Evolutionary conservation across 441 rosid genomes (phyloP), one percentile per base, ranked within the genome.

Genomic region (Pelargonium fulgidum): DNA sequence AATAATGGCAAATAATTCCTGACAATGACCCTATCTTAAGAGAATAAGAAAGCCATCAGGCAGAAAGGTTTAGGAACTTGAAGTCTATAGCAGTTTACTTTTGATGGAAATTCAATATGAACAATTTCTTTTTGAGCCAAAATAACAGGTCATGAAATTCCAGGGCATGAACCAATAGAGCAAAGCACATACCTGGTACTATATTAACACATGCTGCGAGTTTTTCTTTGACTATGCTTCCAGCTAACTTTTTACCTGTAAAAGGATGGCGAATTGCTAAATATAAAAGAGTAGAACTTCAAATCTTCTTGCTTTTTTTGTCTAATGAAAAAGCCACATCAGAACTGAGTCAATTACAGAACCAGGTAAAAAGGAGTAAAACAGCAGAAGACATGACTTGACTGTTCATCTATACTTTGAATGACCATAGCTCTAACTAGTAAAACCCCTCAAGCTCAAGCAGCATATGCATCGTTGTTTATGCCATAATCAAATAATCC

Each of bases 191-290:
- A 73, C 95, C 96, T 62, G 97, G 93, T 6, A 89, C 86, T 65
- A 86, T 80, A 69, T 91, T 91, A 20, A 91, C 92, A 75, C 97
- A 91, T 0, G 95, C 97, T 39, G 95, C 97, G 63, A 91, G 92
- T 70, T 84, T 89, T 75, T 83, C 91, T 64, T 75, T 81, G 72
- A 89, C 81, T 22, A 91, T 78, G 81, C 95, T 87, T 48, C 75
- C 82, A 69, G 97, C 97, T 81, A 91, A 77, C 77, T 89, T 91
- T 79, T 85, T 87, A 7, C 97, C 97, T 89, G 85, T 26, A 26
- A 26, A 26, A 26, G 33, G 33, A 26, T 26, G 33, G 33, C 33
- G 3, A 26, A 26, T 26, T 26, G 33, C 33, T 26, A 26, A 1
- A 26, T 1, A 1, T 26, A 26, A 26, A 26, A 26, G 33, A 26